Evolutionary conservation across 2,329 filamentous ascomycete genomes (phyloP).

Genomic region (Fusarium begoniae): DNA sequence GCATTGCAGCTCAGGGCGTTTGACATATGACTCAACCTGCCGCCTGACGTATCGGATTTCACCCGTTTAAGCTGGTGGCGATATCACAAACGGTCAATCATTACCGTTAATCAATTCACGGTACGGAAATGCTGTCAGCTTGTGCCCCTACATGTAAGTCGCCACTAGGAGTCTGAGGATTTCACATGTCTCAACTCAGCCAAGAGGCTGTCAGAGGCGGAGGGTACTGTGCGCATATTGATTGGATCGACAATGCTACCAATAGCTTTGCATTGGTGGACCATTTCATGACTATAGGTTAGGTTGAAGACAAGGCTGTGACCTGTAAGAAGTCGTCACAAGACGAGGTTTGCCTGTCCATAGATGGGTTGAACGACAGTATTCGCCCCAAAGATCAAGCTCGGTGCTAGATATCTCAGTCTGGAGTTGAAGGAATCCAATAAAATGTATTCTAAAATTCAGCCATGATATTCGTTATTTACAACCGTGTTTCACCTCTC

Average conservation of each 20-base stretch:
- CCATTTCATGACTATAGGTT: neutral
- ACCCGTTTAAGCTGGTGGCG: neutral
- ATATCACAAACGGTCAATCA: neutral
- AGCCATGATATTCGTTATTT: neutral
- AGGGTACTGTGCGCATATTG: neutral
- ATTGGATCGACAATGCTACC: neutral
- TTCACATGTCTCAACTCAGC: neutral
- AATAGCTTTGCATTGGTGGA: neutral
- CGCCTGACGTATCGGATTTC: neutral
- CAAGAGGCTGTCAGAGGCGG: neutral
- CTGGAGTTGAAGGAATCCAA: neutral
- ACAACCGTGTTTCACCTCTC: no score
- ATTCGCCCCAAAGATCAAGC: neutral
- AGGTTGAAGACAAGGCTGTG: neutral
- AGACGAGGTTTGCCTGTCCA: neutral
- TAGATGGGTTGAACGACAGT: neutral
- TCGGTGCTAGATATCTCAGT: neutral
- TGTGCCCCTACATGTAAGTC: neutral
- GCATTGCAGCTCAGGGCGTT: neutral
- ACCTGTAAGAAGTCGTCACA: neutral
- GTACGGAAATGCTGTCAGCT: neutral
- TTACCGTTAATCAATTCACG: constrained; percentile 1
- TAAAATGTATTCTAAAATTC: neutral
- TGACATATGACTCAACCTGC: neutral
- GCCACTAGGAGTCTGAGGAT: constrained; percentile 1